phyloP scores from a whole-genome alignment of 2,329 filamentous ascomycete genomes.

The Lojkania enalia region DNA sequence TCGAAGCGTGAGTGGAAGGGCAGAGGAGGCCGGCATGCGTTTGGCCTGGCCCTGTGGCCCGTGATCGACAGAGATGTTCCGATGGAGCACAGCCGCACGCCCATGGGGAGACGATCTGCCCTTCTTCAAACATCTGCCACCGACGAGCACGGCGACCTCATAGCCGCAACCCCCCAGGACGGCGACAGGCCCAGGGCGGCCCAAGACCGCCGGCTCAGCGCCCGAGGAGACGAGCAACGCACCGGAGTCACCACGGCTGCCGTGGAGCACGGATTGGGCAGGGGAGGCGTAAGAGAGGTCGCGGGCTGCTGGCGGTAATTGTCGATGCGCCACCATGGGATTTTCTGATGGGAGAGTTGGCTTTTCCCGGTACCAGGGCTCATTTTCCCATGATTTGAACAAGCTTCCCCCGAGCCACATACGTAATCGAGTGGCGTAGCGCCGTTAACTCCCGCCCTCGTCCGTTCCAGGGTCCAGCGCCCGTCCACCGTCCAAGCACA shows the following conservation, averaged over 20 bases:
- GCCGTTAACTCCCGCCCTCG: conserved; percentile 2
- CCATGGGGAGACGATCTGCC: conserved; percentile 18
- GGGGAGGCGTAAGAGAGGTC: background rate
- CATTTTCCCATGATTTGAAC: conserved; percentile 18
- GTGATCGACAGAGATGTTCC: conserved; percentile 24
- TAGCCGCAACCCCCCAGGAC: background rate
- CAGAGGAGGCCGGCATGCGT: background rate
- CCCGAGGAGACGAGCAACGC: background rate
- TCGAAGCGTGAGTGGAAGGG: too few species aligned
- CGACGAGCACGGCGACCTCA: background rate
- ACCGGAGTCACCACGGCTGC: background rate
- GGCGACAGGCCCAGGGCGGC: background rate
- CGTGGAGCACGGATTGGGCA: background rate
- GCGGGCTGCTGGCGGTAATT: conserved; percentile 7
- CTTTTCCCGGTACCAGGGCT: conserved; percentile 13
- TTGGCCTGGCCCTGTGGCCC: conserved; percentile 1
- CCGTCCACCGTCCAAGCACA: too few species aligned
- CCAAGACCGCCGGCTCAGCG: background rate
- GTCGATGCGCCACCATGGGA: conserved; percentile 18
- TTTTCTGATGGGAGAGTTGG: conserved; percentile 14
- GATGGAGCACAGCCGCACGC: conserved; percentile 25
- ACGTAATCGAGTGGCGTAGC: conserved; percentile 16
- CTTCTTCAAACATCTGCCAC: background rate
- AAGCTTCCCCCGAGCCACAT: conserved; percentile 22
- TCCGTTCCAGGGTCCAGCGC: background rate